Evolutionary conservation across 495 filamentous ascomycete genomes (phyloP).

Genomic region (Darksidea phi): DNA sequence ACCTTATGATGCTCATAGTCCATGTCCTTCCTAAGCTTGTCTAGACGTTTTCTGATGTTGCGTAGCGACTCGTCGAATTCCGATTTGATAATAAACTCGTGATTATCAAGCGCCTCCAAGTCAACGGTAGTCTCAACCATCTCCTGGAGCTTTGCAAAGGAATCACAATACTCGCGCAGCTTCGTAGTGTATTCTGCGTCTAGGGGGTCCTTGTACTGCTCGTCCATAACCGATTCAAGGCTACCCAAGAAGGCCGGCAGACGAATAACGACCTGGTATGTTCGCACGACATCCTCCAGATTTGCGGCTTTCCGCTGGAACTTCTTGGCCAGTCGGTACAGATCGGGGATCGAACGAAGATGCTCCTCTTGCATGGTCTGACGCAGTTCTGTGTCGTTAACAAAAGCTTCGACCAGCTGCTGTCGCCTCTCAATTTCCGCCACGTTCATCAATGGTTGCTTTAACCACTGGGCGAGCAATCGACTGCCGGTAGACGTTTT

Average conservation of each 20-base stretch:
- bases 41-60: slow-evolving; percentile 85
- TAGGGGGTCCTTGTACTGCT: slow-evolving; percentile 82
- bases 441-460: slow-evolving; percentile 93
- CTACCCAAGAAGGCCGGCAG: slow-evolving; percentile 87
- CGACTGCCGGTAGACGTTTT: slow-evolving; percentile 93
- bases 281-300: slow-evolving; percentile 91
- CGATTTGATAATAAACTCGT: slow-evolving; percentile 98
- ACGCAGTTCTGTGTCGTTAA: slow-evolving; percentile 85
- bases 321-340: slow-evolving; percentile 89
- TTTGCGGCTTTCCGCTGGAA: slow-evolving; percentile 90
- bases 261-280: slow-evolving; percentile 91
- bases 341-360: slow-evolving; percentile 86
- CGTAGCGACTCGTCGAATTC: slow-evolving; percentile 92
- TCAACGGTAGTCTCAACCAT: slow-evolving; percentile 99
- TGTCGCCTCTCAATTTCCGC: slow-evolving; percentile 88
- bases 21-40: slow-evolving; percentile 82
- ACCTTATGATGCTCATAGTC: slow-evolving; percentile 74
- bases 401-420: slow-evolving; percentile 92
- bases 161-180: slow-evolving; percentile 68
- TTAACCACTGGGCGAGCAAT: slow-evolving; percentile 92
- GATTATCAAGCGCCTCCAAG: slow-evolving; percentile 89
- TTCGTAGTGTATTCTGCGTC: slow-evolving; percentile 87
- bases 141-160: slow-evolving; percentile 82
- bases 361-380: slow-evolving; percentile 99
- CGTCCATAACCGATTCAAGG: slow-evolving; percentile 92